phyloP scores from a whole-genome alignment of 805 yeast genomes.

The Saturnispora kantuleensis region DNA sequence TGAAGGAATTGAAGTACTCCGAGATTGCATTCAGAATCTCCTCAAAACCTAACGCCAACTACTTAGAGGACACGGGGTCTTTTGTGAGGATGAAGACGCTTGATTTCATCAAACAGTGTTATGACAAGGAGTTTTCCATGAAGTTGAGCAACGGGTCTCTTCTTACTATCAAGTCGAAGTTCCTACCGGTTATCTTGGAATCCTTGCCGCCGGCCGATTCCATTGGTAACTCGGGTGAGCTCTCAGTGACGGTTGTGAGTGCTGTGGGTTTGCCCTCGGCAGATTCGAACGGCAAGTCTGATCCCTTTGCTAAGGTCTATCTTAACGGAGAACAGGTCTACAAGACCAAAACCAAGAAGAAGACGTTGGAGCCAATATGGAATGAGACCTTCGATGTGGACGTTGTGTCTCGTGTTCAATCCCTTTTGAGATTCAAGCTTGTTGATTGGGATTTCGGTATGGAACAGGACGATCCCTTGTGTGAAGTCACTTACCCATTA shows the following conservation, averaged over 20 bases:
- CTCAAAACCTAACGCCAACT: constrained; percentile 42
- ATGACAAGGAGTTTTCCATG: constrained; percentile 47
- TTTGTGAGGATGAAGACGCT: constrained; percentile 58
- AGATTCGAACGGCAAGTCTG: constrained; percentile 90
- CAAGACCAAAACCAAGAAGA: constrained; percentile 75
- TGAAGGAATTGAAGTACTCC: constrained; percentile 66
- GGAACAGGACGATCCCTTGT: constrained; percentile 73
- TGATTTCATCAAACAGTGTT: constrained; percentile 57
- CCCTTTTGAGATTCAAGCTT: constrained; percentile 46
- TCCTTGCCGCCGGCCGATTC: constrained; percentile 66
- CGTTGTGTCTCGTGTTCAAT: constrained; percentile 52
- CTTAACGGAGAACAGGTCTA: constrained; percentile 54
- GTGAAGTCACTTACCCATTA: constrained; percentile 50
- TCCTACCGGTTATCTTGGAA: constrained; percentile 63
- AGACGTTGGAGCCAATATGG: constrained; percentile 86
- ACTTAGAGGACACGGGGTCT: constrained; percentile 48
- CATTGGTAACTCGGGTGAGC: constrained; percentile 61
- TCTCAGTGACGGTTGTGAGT: constrained; percentile 48
- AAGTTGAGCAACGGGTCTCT: constrained; percentile 40
- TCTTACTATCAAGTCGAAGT: constrained; percentile 50
- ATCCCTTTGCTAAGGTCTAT: constrained; percentile 71
- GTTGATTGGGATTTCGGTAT: constrained; percentile 94
- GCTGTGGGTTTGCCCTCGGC: constrained; percentile 71
- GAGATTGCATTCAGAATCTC: constrained; percentile 50
- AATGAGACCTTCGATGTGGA: constrained; percentile 56